A percentile compares a stretch with the other conserved stretches of the same genome.
Conservation (phyloP, 2,329 filamentous ascomycete genomes). For the Aureobasidium sp. region DNA sequence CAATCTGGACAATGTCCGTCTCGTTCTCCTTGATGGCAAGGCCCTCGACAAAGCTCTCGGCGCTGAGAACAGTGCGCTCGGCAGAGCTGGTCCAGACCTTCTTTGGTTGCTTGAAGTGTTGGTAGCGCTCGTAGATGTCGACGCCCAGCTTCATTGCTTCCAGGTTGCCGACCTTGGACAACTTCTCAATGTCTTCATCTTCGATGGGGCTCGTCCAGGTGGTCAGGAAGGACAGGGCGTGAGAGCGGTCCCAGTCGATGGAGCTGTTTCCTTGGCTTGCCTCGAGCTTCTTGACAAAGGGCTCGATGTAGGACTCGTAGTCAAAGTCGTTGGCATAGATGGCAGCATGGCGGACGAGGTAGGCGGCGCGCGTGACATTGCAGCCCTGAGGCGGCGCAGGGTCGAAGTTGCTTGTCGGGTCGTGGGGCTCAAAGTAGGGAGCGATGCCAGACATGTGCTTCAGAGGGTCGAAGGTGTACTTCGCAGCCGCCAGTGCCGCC, state of each 20-base stretch:
- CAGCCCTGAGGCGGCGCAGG: constrained; percentile 43
- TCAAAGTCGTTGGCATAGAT: constrained; percentile 47
- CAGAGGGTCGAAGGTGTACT: constrained; percentile 40
- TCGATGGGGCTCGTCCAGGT: constrained; percentile 50
- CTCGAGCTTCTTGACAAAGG: constrained; percentile 47
- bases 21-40: constrained; percentile 45
- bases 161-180: constrained; percentile 53
- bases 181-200: constrained; percentile 49
- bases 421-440: constrained; percentile 42
- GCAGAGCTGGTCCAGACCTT: constrained; percentile 56
- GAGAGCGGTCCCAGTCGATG: constrained; percentile 50
- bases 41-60: constrained; percentile 50
- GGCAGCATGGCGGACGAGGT: constrained; percentile 43
- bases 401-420: constrained; percentile 34
- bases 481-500: constrained; percentile 6
- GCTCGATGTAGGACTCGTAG: constrained; percentile 44
- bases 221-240: constrained; percentile 48
- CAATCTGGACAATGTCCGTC: constrained; percentile 48
- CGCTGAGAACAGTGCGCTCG: constrained; percentile 52
- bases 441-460: constrained; percentile 43
- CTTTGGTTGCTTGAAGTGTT: constrained; percentile 43
- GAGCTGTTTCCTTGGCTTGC: constrained; percentile 40
- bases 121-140: constrained; percentile 51
- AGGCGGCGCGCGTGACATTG: constrained; percentile 42
- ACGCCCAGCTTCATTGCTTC: constrained; percentile 54